Evolutionary conservation across 2,329 filamentous ascomycete species (phyloP).

Genomic region (Elsinoe arachidis): DNA sequence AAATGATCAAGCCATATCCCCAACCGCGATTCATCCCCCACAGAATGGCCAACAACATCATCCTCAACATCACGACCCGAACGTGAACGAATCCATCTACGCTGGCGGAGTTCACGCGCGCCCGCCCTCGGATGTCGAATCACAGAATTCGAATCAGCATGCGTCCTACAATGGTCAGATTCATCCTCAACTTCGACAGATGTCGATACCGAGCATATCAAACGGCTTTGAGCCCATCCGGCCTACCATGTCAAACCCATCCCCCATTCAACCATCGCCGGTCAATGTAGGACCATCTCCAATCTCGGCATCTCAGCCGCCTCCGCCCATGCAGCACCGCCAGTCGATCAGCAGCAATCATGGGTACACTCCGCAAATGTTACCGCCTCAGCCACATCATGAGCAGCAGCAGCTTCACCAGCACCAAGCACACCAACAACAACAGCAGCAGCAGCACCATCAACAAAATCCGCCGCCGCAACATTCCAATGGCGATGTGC

Average conservation of each 20-base stretch:
- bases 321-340: constrained; percentile 7
- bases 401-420: constrained; percentile 26
- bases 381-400: background rate
- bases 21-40: constrained; percentile 27
- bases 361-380: constrained; percentile 5
- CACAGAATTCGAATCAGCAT: background rate
- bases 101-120: background rate
- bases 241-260: background rate
- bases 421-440: constrained; percentile 27
- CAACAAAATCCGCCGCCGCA: background rate
- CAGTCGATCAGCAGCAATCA: constrained; percentile 8
- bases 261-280: background rate
- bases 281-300: background rate
- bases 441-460: constrained; percentile 17
- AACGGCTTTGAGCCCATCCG: background rate
- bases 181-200: constrained; percentile 1
- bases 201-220: background rate
- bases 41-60: constrained; percentile 1
- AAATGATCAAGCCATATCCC: constrained; percentile 26
- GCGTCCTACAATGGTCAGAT: constrained; percentile 7
- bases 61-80: constrained; percentile 3
- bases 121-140: constrained; percentile 6
- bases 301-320: background rate
- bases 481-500: background rate
- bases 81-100: background rate